phyloP scores from a whole-genome alignment of 768 basidiomycete species.

The Tremella mesenterica region DNA sequence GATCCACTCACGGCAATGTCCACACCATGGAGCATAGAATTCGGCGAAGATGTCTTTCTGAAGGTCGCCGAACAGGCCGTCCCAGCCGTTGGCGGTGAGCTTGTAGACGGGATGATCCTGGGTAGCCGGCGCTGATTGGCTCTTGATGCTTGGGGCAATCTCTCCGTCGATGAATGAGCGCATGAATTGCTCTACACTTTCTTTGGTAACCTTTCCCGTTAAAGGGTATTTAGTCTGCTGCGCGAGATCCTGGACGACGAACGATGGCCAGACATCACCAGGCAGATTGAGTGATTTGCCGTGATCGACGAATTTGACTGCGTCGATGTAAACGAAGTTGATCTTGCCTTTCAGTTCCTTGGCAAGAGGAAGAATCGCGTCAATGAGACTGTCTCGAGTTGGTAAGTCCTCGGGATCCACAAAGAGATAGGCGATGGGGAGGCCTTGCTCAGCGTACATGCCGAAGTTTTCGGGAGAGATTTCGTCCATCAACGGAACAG shows the following conservation, averaged over 20 bases:
- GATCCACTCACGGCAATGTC: conserved; percentile 26
- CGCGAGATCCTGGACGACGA: conserved; percentile 79
- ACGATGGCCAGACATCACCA: conserved; percentile 81
- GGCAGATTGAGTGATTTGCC: conserved; percentile 83
- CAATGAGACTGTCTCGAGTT: conserved; percentile 58
- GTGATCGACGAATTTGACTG: conserved; percentile 87
- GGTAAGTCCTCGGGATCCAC: conserved; percentile 63
- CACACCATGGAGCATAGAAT: conserved; percentile 93
- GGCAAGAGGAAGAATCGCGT: conserved; percentile 65
- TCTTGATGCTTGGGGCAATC: conserved; percentile 77
- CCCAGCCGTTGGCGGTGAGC: conserved; percentile 82
- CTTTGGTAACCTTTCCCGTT: conserved; percentile 52
- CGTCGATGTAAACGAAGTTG: conserved; percentile 99
- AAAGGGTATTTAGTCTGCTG: conserved; percentile 72
- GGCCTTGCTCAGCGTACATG: conserved; percentile 65
- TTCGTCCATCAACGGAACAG: conserved; percentile 81
- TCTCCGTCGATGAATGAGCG: conserved; percentile 61
- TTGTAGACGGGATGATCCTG: conserved; percentile 76
- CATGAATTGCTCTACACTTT: conserved; percentile 56
- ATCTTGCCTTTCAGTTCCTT: conserved; percentile 71
- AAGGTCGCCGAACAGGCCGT: conserved; percentile 74
- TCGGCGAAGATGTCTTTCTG: conserved; percentile 89
- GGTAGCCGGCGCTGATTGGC: conserved; percentile 68
- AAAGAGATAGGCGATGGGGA: conserved; percentile 92
- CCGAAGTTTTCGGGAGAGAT: conserved; percentile 91